Evolutionary conservation across 176 grass and related monocot species (phyloP).

Genomic region (Carex littledalei): DNA sequence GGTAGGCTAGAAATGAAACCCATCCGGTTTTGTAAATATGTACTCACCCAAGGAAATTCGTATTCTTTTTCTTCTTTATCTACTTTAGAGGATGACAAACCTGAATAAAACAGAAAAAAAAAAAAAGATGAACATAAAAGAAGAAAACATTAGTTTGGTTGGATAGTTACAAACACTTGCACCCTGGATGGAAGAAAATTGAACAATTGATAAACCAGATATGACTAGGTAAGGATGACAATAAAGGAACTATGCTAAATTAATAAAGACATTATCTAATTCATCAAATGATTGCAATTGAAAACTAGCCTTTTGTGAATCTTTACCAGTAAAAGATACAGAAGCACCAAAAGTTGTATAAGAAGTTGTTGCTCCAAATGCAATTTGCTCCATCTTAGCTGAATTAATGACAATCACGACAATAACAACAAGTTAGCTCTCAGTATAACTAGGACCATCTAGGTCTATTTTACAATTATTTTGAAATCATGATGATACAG

Average conservation of each 20-base stretch:
- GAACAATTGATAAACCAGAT: background rate
- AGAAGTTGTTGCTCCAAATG: constrained; percentile 6
- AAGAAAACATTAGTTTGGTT: background rate
- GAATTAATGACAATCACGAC: background rate
- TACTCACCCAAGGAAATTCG: background rate
- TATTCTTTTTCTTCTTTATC: background rate
- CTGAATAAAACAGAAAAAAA: background rate
- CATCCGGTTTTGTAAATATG: background rate
- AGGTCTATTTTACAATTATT: too few species aligned
- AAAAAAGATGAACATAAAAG: background rate
- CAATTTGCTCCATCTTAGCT: background rate
- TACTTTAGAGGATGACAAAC: background rate
- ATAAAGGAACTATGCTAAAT: background rate
- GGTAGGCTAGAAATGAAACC: too few species aligned
- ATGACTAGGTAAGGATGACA: too few species aligned
- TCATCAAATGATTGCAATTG: background rate
- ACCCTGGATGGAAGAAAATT: background rate
- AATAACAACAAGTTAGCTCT: background rate
- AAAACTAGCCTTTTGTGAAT: background rate
- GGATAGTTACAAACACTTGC: background rate
- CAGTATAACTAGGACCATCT: background rate
- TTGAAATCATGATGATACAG: too few species aligned
- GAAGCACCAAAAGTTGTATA: constrained; percentile 5
- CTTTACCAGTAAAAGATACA: background rate
- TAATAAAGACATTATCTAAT: background rate